These are phyloP conservation scores for Phaeosphaeriaceae sp. DNA, from an alignment of 2,329 filamentous ascomycete genomes.

Conservation along the genomic window DNA sequence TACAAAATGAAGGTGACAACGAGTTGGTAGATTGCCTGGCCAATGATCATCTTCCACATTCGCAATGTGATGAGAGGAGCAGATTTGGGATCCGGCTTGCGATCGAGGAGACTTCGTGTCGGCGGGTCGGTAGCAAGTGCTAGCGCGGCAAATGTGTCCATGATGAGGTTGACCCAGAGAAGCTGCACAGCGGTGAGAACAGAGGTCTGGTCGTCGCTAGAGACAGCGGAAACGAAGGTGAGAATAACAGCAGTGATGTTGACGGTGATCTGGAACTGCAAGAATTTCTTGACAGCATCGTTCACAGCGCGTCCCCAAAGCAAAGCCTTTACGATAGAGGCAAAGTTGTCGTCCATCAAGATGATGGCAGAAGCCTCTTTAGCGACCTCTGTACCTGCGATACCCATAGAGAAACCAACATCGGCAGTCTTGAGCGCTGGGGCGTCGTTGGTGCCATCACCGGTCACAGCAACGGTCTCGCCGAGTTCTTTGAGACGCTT, in stretches of 20 bases:
- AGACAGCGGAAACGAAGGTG: conserved; percentile 86
- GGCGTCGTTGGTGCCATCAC: conserved; percentile 84
- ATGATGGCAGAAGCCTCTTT: conserved; percentile 88
- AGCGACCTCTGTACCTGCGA: conserved; percentile 81
- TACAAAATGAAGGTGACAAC: conserved; percentile 80
- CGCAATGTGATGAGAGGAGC: conserved; percentile 81
- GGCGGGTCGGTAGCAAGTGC: conserved; percentile 92
- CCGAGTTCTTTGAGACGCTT: conserved; percentile 69
- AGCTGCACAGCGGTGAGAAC: conserved; percentile 90
- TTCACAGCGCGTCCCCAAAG: conserved; percentile 70
- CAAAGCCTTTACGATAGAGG: conserved; percentile 83
- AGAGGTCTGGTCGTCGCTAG: conserved; percentile 70
- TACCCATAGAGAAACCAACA: conserved; percentile 86
- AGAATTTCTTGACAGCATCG: conserved; percentile 52
- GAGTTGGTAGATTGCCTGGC: conserved; percentile 89
- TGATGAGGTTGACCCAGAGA: conserved; percentile 96
- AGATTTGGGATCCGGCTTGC: conserved; percentile 78
- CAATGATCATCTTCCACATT: conserved; percentile 99
- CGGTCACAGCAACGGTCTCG: conserved; percentile 82
- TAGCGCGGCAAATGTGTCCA: conserved; percentile 92
- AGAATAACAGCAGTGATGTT: conserved; percentile 90
- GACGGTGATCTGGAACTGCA: conserved; percentile 76
- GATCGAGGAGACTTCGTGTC: conserved; percentile 77
- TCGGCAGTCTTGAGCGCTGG: conserved; percentile 82
- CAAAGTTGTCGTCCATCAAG: conserved; percentile 87